Evolutionary conservation across 2,329 filamentous ascomycete genomes (phyloP).

Genomic region (Parascedosporium putredinis): DNA sequence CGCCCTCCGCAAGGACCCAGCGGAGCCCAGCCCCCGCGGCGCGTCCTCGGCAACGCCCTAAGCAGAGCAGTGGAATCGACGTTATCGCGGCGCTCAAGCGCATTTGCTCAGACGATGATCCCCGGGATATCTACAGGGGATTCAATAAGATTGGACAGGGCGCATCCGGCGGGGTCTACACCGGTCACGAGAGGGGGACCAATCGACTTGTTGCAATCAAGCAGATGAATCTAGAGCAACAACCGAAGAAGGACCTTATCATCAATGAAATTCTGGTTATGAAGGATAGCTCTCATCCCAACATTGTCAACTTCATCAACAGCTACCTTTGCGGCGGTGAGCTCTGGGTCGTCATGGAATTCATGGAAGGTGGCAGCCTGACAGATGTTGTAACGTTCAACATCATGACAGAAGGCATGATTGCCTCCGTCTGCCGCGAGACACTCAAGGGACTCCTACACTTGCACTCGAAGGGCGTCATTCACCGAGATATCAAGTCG

Average conservation of each 20-base stretch:
- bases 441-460: conserved; percentile 87
- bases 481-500: conserved; percentile 97
- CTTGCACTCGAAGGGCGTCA: conserved; percentile 93
- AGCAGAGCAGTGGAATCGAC: conserved; percentile 72
- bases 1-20: conserved; percentile 17
- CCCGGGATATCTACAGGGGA: conserved; percentile 74
- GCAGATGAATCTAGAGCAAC: conserved; percentile 98
- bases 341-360: conserved; percentile 99
- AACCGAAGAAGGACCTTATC: conserved; percentile 97
- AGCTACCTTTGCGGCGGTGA: conserved; percentile 85
- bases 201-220: conserved; percentile 95
- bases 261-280: conserved; percentile 99
- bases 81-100: conserved; percentile 73
- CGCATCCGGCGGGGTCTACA: conserved; percentile 91
- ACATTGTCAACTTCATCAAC: conserved; percentile 99
- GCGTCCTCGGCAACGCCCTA: conserved; percentile 64
- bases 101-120: conserved; percentile 85
- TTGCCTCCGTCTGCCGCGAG: conserved; percentile 90
- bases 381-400: conserved; percentile 99
- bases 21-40: conserved; percentile 29
- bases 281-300: conserved; percentile 97
- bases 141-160: conserved; percentile 96
- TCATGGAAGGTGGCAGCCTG: conserved; percentile 95
- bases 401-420: conserved; percentile 97
- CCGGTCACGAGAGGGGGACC: conserved; percentile 72